Conservation (phyloP, 1,139 yeast species). For the Nakaseomyces sp. region DNA sequence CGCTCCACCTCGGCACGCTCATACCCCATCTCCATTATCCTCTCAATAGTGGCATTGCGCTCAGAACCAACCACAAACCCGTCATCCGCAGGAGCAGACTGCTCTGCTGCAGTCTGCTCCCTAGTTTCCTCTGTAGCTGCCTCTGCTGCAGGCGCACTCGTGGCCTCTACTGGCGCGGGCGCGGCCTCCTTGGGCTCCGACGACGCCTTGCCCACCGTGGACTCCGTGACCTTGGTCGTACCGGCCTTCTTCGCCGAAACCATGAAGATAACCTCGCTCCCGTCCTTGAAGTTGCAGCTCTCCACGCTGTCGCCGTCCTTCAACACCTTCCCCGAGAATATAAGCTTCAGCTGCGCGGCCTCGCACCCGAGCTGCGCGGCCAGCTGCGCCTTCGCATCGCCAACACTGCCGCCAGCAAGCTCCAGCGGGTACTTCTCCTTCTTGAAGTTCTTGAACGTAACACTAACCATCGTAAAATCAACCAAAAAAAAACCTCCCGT, state of each 20-base stretch:
- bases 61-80: constrained; percentile 29
- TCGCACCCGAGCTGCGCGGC: constrained; percentile 65
- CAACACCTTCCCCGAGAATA: constrained; percentile 80
- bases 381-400: constrained; percentile 62
- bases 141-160: constrained; percentile 28
- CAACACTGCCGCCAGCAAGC: constrained; percentile 65
- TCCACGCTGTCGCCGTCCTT: constrained; percentile 73
- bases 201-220: constrained; percentile 23
- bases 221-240: constrained; percentile 21
- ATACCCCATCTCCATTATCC: constrained; percentile 95
- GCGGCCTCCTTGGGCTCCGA: constrained; percentile 25
- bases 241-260: constrained; percentile 39
- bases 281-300: constrained; percentile 70
- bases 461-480: constrained; percentile 45
- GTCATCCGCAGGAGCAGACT: too few relatives aligned
- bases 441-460: constrained; percentile 84
- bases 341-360: constrained; percentile 71
- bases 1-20: constrained; percentile 79
- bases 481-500: constrained; percentile 3
- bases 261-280: constrained; percentile 91
- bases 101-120: constrained; percentile 22
- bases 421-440: constrained; percentile 81
- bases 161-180: constrained; percentile 22
- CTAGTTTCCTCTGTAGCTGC: constrained; percentile 27
- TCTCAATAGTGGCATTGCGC: constrained; percentile 42